Evolutionary conservation across 768 basidiomycete genomes (phyloP).

Genomic region (Leccinum sublutescens): DNA sequence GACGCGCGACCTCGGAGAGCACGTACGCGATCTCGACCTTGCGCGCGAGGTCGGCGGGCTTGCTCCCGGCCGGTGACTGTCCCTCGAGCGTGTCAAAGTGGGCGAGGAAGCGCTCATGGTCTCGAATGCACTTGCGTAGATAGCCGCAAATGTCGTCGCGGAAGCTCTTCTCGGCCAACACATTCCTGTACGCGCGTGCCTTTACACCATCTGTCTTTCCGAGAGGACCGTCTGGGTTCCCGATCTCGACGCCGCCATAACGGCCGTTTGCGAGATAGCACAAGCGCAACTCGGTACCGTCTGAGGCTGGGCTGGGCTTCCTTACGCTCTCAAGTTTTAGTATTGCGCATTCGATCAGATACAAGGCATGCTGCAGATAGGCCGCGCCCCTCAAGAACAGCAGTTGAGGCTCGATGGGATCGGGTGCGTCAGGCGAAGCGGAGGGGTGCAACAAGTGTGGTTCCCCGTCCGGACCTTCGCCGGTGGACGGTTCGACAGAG

Average conservation of each 20-base stretch:
- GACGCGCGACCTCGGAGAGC: constrained; percentile 65
- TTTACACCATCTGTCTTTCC: constrained; percentile 60
- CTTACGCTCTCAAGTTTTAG: constrained; percentile 67
- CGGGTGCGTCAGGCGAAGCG: constrained; percentile 72
- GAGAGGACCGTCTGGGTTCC: constrained; percentile 75
- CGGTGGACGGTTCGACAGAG: constrained; percentile 37
- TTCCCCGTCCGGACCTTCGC: constrained; percentile 51
- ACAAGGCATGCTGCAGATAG: constrained; percentile 75
- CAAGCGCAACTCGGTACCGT: constrained; percentile 74
- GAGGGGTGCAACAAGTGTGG: constrained; percentile 64
- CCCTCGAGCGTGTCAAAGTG: constrained; percentile 79
- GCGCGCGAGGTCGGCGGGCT: constrained; percentile 42
- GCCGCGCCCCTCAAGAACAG: constrained; percentile 83
- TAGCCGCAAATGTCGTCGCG: constrained; percentile 58
- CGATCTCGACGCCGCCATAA: constrained; percentile 85
- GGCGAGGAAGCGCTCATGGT: constrained; percentile 79
- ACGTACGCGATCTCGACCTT: constrained; percentile 66
- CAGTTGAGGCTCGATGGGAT: constrained; percentile 83
- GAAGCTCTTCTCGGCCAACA: constrained; percentile 53
- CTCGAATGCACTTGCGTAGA: constrained; percentile 74
- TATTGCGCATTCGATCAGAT: constrained; percentile 70
- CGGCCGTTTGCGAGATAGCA: constrained; percentile 72
- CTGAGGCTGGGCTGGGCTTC: constrained; percentile 50
- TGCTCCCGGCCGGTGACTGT: constrained; percentile 13
- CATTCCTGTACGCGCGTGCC: constrained; percentile 58